Evolutionary conservation across 495 filamentous ascomycete genomes (phyloP).

Genomic region (Hyaloscypha bicolor): DNA sequence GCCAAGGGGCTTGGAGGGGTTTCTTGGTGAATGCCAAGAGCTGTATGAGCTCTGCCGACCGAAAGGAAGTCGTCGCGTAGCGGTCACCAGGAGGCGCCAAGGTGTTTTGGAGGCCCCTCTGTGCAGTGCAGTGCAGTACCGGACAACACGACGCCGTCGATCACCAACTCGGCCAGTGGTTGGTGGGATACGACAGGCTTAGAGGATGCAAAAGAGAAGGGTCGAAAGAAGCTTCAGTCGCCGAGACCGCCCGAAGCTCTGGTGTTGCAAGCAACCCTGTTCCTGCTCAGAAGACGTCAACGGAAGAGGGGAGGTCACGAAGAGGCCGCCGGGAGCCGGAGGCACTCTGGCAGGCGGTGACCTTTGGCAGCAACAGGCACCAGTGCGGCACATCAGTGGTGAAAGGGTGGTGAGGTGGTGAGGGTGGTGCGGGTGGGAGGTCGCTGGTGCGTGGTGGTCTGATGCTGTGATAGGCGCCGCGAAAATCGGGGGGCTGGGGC

Average conservation of each 20-base stretch:
- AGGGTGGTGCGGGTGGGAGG: neutral
- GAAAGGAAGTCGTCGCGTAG: neutral
- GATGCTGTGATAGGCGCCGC: neutral
- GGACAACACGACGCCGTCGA: neutral
- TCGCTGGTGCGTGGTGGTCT: neutral
- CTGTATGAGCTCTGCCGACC: neutral
- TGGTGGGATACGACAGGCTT: neutral
- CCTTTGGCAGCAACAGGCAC: neutral
- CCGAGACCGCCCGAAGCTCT: neutral
- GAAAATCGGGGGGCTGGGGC: neutral
- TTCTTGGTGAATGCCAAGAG: neutral
- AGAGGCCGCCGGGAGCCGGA: neutral
- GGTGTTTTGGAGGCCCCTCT: neutral
- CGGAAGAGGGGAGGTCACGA: neutral
- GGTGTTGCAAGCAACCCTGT: neutral
- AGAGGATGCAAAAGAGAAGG: neutral
- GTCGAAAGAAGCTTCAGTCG: neutral
- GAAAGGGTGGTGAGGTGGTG: neutral
- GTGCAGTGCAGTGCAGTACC: no score
- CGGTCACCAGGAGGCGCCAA: neutral
- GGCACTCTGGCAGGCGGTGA: neutral
- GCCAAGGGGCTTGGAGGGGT: slow-evolving; percentile 6
- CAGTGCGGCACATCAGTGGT: neutral
- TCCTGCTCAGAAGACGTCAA: neutral
- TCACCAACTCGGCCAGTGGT: neutral